Base-by-base conservation (phyloP, 2,329 filamentous ascomycete species). In the Fusarium sarcochroum region DNA sequence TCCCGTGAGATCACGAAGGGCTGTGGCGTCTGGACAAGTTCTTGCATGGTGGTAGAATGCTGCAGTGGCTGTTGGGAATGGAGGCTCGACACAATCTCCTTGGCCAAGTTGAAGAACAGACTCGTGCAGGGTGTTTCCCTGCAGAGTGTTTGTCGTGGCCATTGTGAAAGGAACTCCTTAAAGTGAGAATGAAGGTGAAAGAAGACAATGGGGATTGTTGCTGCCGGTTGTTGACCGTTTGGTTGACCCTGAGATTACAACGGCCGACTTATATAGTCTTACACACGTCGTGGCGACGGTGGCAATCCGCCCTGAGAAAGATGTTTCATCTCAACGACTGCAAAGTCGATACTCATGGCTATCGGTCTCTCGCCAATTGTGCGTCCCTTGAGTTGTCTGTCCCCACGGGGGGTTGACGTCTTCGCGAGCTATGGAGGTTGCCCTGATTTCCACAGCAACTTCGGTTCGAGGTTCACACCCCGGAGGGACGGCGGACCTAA, bases 31-130 rank as follows among this genome's bases (percentile, higher is more conserved):
- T 18, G 83, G 82, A 30, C 76, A 75, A 14, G 66, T 63, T 44
- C 76, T 72, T 11, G 79, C 82, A 68, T 79, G 72, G 40, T 80
- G 77, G 30, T 80, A 78, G 66, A 82, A 80, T 18, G 80, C 78
- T 13, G 78, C 69, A 18, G 79, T 81, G 48, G 78, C 71, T 9
- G 80, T 81, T n/a, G 73, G 63, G 64, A 82, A 83, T 17, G 79
- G 79, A 42, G 70, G 66, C 20, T 74, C 62, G 15, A 73, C 53
- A 41, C 60, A 49, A 53, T 69, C 54, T 21, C 70, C 67, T 54
- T 68, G 57, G 46, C 72, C 71, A 32, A 71, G 48, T 23, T 49
- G 54, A 13, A 50, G 34, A 30, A 49, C 30, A 20, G 64, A 49
- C 14, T 47, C 40, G 25, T 18, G 25, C 32, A 45, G 48, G 59